A percentile compares a stretch with the other conserved stretches of the same genome.
phyloP scores from a whole-genome alignment of 2,329 filamentous ascomycete species.

The Aspergillus chevalieri region DNA sequence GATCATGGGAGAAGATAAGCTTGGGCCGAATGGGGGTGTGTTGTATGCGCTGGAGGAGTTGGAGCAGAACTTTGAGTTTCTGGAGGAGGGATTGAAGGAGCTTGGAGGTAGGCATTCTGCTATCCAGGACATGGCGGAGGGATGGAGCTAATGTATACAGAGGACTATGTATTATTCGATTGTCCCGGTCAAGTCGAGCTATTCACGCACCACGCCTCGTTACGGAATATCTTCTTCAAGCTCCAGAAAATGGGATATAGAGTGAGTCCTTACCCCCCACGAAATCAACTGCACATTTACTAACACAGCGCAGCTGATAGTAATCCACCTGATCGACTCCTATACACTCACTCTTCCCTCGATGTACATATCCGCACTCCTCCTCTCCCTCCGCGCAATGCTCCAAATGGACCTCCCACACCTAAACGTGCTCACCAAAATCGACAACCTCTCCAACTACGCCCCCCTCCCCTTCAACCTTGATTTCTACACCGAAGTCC shows the following conservation, averaged over 20 bases:
- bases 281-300: background rate
- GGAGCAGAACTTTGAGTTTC: slow-evolving; percentile 89
- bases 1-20: slow-evolving; percentile 79
- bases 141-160: slow-evolving; percentile 30
- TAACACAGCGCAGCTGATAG: slow-evolving; percentile 62
- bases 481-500: slow-evolving; percentile 95
- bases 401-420: slow-evolving; percentile 96
- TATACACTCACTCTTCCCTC: slow-evolving; percentile 90
- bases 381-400: slow-evolving; percentile 92
- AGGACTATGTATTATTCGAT: slow-evolving; percentile 93
- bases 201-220: slow-evolving; percentile 87
- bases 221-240: slow-evolving; percentile 85
- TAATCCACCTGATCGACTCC: slow-evolving; percentile 88
- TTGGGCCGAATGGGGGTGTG: slow-evolving; percentile 89
- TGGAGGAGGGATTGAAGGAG: slow-evolving; percentile 72
- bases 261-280: slow-evolving; percentile 49
- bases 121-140: background rate
- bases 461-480: slow-evolving; percentile 87
- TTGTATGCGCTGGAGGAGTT: slow-evolving; percentile 92
- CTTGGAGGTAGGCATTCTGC: slow-evolving; percentile 51
- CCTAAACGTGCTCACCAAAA: slow-evolving; percentile 93
- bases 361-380: slow-evolving; percentile 87
- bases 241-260: slow-evolving; percentile 88
- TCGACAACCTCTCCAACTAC: slow-evolving; percentile 85
- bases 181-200: slow-evolving; percentile 96